Percentiles rank a stretch among this genome's conserved stretches.
phyloP scores from a whole-genome alignment of 2,329 filamentous ascomycete species.

The Calonectria hongkongensis region DNA sequence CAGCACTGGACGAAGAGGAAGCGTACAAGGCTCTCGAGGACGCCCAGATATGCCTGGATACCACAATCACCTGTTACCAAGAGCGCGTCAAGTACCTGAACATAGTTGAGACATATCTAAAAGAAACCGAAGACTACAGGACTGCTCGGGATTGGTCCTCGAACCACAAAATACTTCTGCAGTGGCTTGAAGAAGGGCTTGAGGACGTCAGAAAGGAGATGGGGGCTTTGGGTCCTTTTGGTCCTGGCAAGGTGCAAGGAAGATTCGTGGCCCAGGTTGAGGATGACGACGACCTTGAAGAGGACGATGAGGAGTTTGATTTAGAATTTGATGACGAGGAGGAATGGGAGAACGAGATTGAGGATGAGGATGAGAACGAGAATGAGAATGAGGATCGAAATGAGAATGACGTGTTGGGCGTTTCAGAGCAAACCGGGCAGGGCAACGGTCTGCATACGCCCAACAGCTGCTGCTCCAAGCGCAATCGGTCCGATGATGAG shows the following conservation, averaged over 20 bases:
- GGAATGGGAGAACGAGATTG: neutral
- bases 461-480: constrained; percentile 15
- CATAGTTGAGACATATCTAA: constrained; percentile 35
- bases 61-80: constrained; percentile 44
- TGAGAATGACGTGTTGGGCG: neutral
- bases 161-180: constrained; percentile 47
- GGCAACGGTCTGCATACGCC: neutral
- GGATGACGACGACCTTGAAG: neutral
- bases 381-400: neutral
- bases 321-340: neutral
- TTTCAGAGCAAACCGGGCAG: no score
- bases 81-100: constrained; percentile 34
- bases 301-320: neutral
- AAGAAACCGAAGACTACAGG: constrained; percentile 41
- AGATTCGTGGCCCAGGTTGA: neutral
- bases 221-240: neutral
- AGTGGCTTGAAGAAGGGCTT: constrained; percentile 49
- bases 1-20: constrained; percentile 34
- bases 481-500: neutral
- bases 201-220: constrained; percentile 11
- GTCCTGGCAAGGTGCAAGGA: neutral
- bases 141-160: constrained; percentile 39
- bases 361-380: neutral
- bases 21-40: constrained; percentile 40
- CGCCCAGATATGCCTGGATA: constrained; percentile 43